Evolutionary conservation across 2,329 filamentous ascomycete genomes (phyloP).

Genomic region (Fusarium camptoceras): DNA sequence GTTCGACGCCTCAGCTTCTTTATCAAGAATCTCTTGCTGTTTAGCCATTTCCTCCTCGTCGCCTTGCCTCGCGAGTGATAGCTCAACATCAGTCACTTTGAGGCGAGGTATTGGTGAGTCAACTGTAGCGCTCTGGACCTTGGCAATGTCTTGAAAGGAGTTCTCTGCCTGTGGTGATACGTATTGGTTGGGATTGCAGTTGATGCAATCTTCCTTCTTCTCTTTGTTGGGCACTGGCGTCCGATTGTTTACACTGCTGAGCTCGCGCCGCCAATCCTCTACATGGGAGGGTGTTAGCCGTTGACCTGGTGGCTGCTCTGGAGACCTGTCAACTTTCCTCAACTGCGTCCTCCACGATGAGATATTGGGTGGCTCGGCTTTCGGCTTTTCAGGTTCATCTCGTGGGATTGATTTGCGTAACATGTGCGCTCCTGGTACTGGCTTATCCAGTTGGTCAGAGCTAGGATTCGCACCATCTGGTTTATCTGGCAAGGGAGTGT

Average conservation of each 20-base stretch:
- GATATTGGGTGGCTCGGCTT: constrained; percentile 19
- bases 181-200: constrained; percentile 39
- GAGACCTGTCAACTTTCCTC: constrained; percentile 40
- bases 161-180: constrained; percentile 20
- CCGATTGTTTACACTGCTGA: constrained; percentile 36
- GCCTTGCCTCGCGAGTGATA: constrained; percentile 43
- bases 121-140: constrained; percentile 10
- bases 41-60: constrained; percentile 33
- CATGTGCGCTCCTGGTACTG: constrained; percentile 1
- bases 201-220: constrained; percentile 35
- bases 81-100: constrained; percentile 47
- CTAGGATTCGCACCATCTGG: neutral
- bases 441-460: constrained; percentile 4
- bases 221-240: constrained; percentile 26
- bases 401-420: constrained; percentile 17
- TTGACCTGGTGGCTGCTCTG: constrained; percentile 26
- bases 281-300: constrained; percentile 26
- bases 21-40: constrained; percentile 10
- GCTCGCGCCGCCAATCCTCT: constrained; percentile 40
- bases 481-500: neutral
- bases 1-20: constrained; percentile 5
- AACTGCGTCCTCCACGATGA: constrained; percentile 43
- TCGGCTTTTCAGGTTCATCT: constrained; percentile 3
- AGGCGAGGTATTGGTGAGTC: constrained; percentile 35
- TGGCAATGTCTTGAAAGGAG: neutral